Conservation (phyloP, 2,329 filamentous ascomycete species). For the Emergomyces orientalis region DNA sequence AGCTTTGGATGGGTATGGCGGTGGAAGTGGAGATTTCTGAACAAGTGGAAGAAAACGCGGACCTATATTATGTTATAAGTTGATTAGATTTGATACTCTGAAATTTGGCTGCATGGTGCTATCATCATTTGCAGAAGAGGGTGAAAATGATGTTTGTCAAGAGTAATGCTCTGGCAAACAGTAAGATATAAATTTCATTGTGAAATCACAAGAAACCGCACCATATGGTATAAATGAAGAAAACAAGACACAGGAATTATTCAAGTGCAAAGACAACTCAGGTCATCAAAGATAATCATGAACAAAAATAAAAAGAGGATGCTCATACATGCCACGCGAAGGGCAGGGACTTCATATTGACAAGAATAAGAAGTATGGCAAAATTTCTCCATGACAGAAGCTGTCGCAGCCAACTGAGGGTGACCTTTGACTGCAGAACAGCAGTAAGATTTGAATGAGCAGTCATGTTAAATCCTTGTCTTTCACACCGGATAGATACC, state of each 20-base stretch:
- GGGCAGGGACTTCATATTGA: slow-evolving; percentile 67
- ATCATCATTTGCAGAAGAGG: no score
- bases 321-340: slow-evolving; percentile 63
- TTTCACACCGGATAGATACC: no score
- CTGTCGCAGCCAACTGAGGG: background rate
- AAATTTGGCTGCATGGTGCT: no score
- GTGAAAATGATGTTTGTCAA: background rate
- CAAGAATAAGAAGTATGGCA: slow-evolving; percentile 45
- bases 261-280: background rate
- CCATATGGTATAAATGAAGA: background rate
- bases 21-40: slow-evolving; percentile 46
- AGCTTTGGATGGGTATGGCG: slow-evolving; percentile 40
- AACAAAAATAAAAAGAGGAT: slow-evolving; percentile 4
- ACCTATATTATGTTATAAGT: slow-evolving; percentile 32
- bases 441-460: background rate
- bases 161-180: background rate
- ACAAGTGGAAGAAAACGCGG: slow-evolving; percentile 50
- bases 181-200: background rate
- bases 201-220: background rate
- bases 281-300: background rate
- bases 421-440: background rate
- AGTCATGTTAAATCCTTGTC: background rate
- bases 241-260: background rate
- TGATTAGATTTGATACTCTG: background rate
- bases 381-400: slow-evolving; percentile 26